Evolutionary conservation across 306 rosid species (phyloP).

Genomic region (Abrus pulchellus): DNA sequence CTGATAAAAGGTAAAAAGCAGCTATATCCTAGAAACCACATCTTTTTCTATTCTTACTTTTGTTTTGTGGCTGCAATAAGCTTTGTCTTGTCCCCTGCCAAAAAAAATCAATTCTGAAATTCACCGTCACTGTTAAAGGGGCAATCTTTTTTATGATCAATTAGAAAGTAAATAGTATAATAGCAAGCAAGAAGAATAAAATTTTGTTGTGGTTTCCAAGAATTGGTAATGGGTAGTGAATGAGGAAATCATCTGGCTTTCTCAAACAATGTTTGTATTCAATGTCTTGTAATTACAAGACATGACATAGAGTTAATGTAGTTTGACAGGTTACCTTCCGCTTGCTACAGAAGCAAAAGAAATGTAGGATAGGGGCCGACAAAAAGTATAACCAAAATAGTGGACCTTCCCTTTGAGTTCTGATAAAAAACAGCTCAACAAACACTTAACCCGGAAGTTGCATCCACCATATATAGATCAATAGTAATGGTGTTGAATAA

Average conservation of each 20-base stretch:
- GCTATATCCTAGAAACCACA: slow-evolving; percentile 38
- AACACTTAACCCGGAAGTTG: slow-evolving; percentile 35
- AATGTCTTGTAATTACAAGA: slow-evolving; percentile 19
- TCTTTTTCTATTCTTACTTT: slow-evolving; percentile 39
- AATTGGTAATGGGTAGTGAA: neutral
- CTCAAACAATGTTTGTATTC: slow-evolving; percentile 11
- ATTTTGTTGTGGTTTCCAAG: neutral
- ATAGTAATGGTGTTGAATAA: slow-evolving; percentile 1
- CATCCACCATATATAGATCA: neutral
- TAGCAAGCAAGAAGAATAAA: neutral
- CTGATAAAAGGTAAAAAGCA: slow-evolving; percentile 52
- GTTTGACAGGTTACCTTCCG: slow-evolving; percentile 41
- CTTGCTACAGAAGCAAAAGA: slow-evolving; percentile 17
- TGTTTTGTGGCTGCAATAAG: slow-evolving; percentile 23
- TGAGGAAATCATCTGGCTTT: neutral
- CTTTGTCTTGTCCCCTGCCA: slow-evolving; percentile 30
- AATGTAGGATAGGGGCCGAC: neutral
- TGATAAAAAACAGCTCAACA: slow-evolving; percentile 13
- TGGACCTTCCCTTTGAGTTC: neutral
- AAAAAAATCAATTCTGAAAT: slow-evolving; percentile 15
- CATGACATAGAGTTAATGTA: slow-evolving; percentile 13
- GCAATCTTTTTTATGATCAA: neutral
- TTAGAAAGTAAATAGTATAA: neutral
- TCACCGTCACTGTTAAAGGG: neutral
- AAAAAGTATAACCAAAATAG: neutral